Conservation (phyloP, 306 rosid genomes). For the Glycine latifolia region DNA sequence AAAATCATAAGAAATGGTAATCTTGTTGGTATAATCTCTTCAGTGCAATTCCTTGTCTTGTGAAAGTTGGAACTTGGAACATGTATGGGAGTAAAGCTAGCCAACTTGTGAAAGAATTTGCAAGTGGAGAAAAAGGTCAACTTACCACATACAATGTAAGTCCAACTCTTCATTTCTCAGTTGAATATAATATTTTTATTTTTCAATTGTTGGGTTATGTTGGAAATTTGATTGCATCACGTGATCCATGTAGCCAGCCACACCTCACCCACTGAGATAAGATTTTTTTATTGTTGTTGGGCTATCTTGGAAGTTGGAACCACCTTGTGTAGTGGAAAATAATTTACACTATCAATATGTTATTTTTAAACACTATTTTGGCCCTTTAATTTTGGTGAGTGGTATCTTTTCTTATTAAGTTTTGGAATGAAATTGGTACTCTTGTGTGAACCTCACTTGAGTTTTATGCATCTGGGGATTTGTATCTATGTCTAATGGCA, state of each 20-base stretch:
- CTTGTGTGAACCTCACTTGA: background rate
- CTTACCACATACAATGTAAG: conserved; percentile 75
- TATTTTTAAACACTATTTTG: no score
- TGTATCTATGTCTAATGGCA: no score
- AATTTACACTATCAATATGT: background rate
- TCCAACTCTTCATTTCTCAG: conserved; percentile 14
- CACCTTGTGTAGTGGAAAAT: background rate
- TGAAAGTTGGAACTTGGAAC: background rate
- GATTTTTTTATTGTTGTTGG: background rate
- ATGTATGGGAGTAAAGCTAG: conserved; percentile 88
- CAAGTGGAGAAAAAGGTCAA: conserved; percentile 75
- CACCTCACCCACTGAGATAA: no score
- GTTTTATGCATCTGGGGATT: conserved; percentile 2
- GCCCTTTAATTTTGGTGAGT: no score
- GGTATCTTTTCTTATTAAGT: background rate
- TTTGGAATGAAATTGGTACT: background rate
- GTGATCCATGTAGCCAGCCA: no score
- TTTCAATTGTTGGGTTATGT: background rate
- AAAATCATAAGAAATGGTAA: no score
- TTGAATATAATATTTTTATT: background rate
- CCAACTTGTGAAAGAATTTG: conserved; percentile 77
- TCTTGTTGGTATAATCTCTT: no score
- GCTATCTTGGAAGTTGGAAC: conserved; percentile 4
- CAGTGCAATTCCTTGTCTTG: background rate
- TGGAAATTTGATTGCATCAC: background rate